phyloP scores from a whole-genome alignment of 257 asterid genomes.

The Gentiana straminea region DNA sequence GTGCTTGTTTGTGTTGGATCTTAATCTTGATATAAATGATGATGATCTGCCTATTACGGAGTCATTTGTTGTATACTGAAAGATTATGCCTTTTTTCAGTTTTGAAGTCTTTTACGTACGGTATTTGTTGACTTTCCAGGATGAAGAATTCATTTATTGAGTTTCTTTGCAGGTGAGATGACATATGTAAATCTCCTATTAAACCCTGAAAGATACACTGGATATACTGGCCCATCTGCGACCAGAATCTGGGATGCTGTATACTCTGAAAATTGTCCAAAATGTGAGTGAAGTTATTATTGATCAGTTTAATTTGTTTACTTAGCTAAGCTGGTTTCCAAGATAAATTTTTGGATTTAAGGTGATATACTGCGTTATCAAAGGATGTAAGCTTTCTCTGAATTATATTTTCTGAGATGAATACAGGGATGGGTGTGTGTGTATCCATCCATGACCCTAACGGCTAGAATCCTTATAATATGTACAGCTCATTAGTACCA shows the following conservation, averaged over 20 bases:
- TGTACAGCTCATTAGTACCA: no score
- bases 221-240: constrained; percentile 77
- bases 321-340: background rate
- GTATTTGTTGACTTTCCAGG: background rate
- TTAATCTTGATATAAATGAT: background rate
- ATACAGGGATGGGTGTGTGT: no score
- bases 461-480: no score
- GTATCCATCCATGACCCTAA: no score
- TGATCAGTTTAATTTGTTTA: constrained; percentile 1
- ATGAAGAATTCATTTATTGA: background rate
- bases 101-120: background rate
- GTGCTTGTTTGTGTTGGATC: no score
- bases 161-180: constrained; percentile 47
- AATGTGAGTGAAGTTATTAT: constrained; percentile 36
- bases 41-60: no score
- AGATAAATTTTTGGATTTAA: no score
- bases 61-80: background rate
- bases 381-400: no score
- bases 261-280: constrained; percentile 71
- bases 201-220: constrained; percentile 78
- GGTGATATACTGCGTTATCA: no score
- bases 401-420: no score
- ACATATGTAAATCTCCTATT: constrained; percentile 32
- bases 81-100: background rate
- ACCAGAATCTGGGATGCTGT: constrained; percentile 81